Percentiles rank a stretch among this genome's conserved stretches.
phyloP scores from a whole-genome alignment of 257 asterid genomes.

The Galeopsis tetrahit region DNA sequence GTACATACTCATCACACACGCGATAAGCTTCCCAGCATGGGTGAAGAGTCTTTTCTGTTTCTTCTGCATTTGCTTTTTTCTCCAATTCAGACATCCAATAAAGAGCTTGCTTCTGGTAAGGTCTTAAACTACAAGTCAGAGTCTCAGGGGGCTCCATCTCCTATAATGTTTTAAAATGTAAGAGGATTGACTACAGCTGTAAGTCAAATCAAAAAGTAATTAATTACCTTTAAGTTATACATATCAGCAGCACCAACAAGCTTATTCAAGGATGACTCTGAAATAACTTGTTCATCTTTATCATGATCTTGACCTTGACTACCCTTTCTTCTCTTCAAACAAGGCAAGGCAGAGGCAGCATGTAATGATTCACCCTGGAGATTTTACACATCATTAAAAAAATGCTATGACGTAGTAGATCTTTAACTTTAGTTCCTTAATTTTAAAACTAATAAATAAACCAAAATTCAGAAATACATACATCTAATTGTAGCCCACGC shows the following conservation, averaged over 20 bases:
- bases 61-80: slow-evolving; percentile 57
- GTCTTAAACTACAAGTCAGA: slow-evolving; percentile 69
- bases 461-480: slow-evolving; percentile 19
- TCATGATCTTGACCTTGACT: slow-evolving; percentile 41
- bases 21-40: slow-evolving; percentile 93
- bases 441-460: background rate
- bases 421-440: background rate
- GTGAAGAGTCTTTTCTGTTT: slow-evolving; percentile 71
- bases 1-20: slow-evolving; percentile 74
- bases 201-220: background rate
- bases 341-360: slow-evolving; percentile 42
- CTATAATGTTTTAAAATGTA: slow-evolving; percentile 40
- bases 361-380: slow-evolving; percentile 53
- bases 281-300: slow-evolving; percentile 59
- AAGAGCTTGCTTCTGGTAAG: slow-evolving; percentile 88
- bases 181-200: background rate
- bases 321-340: slow-evolving; percentile 59
- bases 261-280: slow-evolving; percentile 74
- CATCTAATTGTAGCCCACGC: slow-evolving; percentile 59
- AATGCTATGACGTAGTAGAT: background rate
- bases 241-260: slow-evolving; percentile 84
- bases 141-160: slow-evolving; percentile 79
- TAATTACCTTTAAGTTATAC: slow-evolving; percentile 70
- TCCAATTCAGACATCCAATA: slow-evolving; percentile 85
- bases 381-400: slow-evolving; percentile 24